Base-by-base conservation (phyloP, 371 early-diverging fungal genomes). In the Syncephalastrum racemosum region DNA sequence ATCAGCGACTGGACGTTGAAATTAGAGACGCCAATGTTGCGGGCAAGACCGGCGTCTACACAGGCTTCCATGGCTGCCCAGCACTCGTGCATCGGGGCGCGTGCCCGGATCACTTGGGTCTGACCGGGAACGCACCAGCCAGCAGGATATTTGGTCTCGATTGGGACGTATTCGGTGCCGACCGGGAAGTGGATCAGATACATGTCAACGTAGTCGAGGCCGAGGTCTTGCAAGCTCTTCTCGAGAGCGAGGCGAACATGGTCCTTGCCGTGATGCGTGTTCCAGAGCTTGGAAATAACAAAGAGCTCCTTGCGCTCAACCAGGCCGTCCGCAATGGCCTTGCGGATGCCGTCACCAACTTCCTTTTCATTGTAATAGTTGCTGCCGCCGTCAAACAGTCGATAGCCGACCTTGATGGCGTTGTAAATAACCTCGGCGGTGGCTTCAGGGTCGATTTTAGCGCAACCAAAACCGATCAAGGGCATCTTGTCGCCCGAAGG, bases 271-370 rank as follows among this genome's bases (percentile, higher is more conserved):
- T 85, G 85, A 46, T 66, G 58, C 2, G 14, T 79, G 59, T 83
- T 85, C 87, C 85, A 86, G 39, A 90, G 66, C 63, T 91, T 92
- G 20, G 86, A 83, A 19, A 90, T 90, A 56, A 89, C 70, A 62
- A 90, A 90, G 14, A 90, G 46, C 12, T 82, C 74, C 53, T 80
- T 68, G 31, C 91, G 79, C 24, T 68, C 64, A 22, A 77, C 54
- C 12, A 66, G 62, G 44, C 68, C 60, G 15, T 77, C 69, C 18
- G 63, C 64, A 53, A 90, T 74, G 12, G 76, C 86, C 58, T 16
- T 57, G 31, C 25, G 15, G 25, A 57, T 57, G 3, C 58, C 58
- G 12, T 63, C 61, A 31, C 88, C 87, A 53, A 87, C 71, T 14
- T 73, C 73, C 20, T 63, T 57, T 63, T 88, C 86, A 64, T 87